These are phyloP conservation scores for Panellus pusillus DNA, from an alignment of 768 basidiomycete species.

Conservation along the genomic window DNA sequence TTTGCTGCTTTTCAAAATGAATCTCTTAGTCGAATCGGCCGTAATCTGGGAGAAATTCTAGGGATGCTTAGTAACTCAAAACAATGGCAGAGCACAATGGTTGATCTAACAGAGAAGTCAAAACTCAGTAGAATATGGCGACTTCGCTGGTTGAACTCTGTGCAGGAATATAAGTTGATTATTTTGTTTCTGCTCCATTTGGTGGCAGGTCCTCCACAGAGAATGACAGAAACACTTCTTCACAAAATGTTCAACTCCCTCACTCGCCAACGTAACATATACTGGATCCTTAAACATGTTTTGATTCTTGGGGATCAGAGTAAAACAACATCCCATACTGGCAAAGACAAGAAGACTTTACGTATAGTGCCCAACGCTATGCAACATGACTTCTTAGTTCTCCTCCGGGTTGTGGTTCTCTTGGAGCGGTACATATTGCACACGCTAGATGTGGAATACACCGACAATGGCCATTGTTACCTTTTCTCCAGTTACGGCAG, in stretches of 20 bases:
- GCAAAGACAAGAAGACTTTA: not conserved
- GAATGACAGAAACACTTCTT: not conserved
- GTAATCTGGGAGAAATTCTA: no score
- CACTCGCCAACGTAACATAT: not conserved
- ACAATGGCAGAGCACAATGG: no score
- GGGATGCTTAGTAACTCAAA: no score
- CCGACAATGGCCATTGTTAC: not conserved
- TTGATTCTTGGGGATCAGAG: slow-evolving; percentile 3
- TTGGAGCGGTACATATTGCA: not conserved
- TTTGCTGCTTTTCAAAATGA: no score
- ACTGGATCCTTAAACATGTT: not conserved
- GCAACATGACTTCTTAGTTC: not conserved
- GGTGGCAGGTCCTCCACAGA: not conserved
- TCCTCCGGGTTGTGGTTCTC: not conserved
- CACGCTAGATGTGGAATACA: no score
- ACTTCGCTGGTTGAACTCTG: no score
- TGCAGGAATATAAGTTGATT: no score
- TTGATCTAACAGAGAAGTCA: no score
- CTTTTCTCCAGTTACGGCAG: not conserved
- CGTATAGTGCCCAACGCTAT: not conserved
- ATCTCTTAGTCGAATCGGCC: no score
- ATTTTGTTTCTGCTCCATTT: no score
- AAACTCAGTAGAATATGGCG: no score
- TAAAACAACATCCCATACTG: not conserved
- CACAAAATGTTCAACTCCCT: not conserved